These are phyloP conservation scores for Phyllosticta capitalensis DNA, from an alignment of 2,329 filamentous ascomycete species.

Conservation along the genomic window DNA sequence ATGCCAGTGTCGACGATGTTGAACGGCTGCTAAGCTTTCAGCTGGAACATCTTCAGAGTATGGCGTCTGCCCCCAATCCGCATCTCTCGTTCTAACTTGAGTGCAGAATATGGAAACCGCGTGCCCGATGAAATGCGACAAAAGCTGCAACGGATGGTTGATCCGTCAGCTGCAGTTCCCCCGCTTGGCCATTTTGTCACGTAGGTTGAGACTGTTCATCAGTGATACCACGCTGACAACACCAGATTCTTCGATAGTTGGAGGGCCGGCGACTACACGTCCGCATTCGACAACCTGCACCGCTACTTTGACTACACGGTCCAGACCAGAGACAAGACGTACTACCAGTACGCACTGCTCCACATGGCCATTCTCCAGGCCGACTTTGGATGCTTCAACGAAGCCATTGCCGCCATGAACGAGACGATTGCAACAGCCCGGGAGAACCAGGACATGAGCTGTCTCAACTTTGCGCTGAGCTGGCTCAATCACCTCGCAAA, in stretches of 20 bases:
- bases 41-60: constrained; percentile 77
- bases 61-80: constrained; percentile 16
- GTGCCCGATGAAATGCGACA: constrained; percentile 64
- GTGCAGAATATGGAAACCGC: constrained; percentile 61
- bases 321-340: constrained; percentile 70
- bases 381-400: constrained; percentile 84
- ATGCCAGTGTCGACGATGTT: constrained; percentile 67
- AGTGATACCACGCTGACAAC: background rate
- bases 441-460: constrained; percentile 85
- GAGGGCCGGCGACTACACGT: constrained; percentile 81
- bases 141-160: constrained; percentile 60
- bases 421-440: constrained; percentile 91
- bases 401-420: constrained; percentile 88
- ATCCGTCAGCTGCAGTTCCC: constrained; percentile 57
- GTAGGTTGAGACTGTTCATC: constrained; percentile 30
- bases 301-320: constrained; percentile 96
- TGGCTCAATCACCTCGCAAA: constrained; percentile 96
- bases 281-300: constrained; percentile 82
- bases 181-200: constrained; percentile 68
- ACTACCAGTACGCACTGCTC: constrained; percentile 90
- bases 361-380: constrained; percentile 90
- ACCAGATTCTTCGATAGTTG: constrained; percentile 79
- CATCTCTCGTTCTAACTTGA: background rate
- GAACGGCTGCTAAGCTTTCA: constrained; percentile 80
- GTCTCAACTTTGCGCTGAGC: constrained; percentile 88